phyloP scores from a whole-genome alignment of 495 filamentous ascomycete species.

The Trichoderma orchidacearum region DNA sequence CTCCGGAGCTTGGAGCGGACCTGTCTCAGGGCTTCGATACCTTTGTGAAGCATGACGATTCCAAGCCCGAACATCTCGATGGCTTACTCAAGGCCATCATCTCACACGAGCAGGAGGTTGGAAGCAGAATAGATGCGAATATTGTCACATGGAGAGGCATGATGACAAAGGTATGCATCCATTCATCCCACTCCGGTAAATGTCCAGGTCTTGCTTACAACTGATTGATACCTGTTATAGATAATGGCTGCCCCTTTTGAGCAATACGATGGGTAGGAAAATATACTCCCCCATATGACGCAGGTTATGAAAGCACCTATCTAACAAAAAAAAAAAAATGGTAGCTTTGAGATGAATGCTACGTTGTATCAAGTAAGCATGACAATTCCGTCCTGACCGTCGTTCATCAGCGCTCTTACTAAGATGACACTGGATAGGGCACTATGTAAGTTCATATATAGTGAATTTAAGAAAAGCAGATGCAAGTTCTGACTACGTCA shows the following conservation, averaged over 20 bases:
- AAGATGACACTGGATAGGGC: constrained; percentile 31
- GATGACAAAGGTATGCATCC: constrained; percentile 74
- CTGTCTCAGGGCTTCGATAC: constrained; percentile 68
- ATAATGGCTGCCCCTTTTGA: constrained; percentile 79
- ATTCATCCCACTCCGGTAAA: background rate
- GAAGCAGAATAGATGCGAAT: constrained; percentile 56
- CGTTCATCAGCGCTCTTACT: background rate
- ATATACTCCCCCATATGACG: too few species aligned
- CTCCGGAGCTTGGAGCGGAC: constrained; percentile 54
- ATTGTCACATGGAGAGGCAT: constrained; percentile 93
- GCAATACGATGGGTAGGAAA: constrained; percentile 57
- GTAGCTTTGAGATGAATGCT: constrained; percentile 91
- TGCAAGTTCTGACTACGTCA: constrained; percentile 18
- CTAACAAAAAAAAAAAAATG: too few species aligned
- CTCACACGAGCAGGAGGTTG: constrained; percentile 51
- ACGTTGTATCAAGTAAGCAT: constrained; percentile 69
- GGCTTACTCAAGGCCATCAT: constrained; percentile 65
- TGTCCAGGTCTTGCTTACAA: background rate
- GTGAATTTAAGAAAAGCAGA: background rate
- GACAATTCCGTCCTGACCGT: background rate
- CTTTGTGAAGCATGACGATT: constrained; percentile 74
- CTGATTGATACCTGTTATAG: constrained; percentile 21
- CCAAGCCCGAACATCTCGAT: constrained; percentile 76
- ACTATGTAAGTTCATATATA: constrained; percentile 49
- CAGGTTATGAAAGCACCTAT: too few species aligned